Evolutionary conservation across 352 stramenopile genomes (phyloP).

Genomic region (Pythium chondricola): DNA sequence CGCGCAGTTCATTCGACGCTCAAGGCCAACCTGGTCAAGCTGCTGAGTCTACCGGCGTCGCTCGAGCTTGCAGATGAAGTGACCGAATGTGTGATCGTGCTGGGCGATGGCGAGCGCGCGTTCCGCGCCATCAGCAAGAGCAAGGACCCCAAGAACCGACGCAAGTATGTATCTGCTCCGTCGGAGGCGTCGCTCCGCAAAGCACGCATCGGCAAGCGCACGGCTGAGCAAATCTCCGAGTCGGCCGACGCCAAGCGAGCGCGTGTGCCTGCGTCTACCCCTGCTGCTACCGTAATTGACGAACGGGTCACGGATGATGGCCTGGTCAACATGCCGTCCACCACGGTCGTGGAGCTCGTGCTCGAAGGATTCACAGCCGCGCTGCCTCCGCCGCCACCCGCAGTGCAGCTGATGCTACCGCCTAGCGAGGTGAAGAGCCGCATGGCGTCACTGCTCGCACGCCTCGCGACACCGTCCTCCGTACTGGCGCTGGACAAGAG

Average conservation of each 20-base stretch:
- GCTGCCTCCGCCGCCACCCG: slow-evolving; percentile 40
- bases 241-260: slow-evolving; percentile 45
- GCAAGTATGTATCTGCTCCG: slow-evolving; percentile 66
- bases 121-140: slow-evolving; percentile 77
- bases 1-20: slow-evolving; percentile 49
- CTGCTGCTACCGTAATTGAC: not conserved
- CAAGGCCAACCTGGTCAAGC: slow-evolving; percentile 62
- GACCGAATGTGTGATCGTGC: slow-evolving; percentile 61
- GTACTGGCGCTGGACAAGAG: slow-evolving; percentile 65
- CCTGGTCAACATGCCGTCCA: slow-evolving; percentile 72
- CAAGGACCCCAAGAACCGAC: slow-evolving; percentile 47
- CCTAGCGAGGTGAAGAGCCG: slow-evolving; percentile 71
- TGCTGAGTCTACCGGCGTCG: slow-evolving; percentile 54
- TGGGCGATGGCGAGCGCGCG: slow-evolving; percentile 63
- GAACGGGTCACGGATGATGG: slow-evolving; percentile 46
- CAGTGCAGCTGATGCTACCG: slow-evolving; percentile 56
- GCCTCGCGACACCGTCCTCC: slow-evolving; percentile 72
- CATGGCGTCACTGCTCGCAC: slow-evolving; percentile 45
- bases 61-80: slow-evolving; percentile 63
- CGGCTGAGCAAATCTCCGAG: slow-evolving; percentile 42
- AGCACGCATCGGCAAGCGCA: slow-evolving; percentile 63
- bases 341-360: slow-evolving; percentile 66
- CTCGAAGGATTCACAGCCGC: slow-evolving; percentile 58
- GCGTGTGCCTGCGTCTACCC: slow-evolving; percentile 9
- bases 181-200: slow-evolving; percentile 59